A percentile compares a stretch with the other conserved stretches of the same genome.
Conservation (phyloP, 805 yeast species). For the Cyberlindnera japonica region DNA sequence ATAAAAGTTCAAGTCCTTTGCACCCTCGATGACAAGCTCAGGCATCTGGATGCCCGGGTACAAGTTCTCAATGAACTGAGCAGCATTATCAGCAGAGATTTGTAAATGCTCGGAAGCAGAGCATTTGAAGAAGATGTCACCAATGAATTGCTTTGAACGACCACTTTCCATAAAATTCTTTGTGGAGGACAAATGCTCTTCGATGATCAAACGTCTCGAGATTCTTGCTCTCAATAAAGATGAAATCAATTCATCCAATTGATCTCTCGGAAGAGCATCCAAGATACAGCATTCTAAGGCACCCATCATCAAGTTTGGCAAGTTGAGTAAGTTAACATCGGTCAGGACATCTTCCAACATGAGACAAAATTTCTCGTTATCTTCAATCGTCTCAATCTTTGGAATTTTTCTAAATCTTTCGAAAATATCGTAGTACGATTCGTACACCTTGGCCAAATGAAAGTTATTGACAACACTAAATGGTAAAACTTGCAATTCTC, state of each 20-base stretch:
- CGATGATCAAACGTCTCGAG: slow-evolving; percentile 84
- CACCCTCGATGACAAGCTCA: slow-evolving; percentile 71
- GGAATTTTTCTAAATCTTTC: slow-evolving; percentile 77
- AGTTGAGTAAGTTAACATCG: slow-evolving; percentile 73
- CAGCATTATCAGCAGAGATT: slow-evolving; percentile 48
- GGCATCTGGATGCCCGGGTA: slow-evolving; percentile 64
- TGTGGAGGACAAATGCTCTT: slow-evolving; percentile 83
- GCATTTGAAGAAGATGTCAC: slow-evolving; percentile 82
- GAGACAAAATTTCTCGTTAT: slow-evolving; percentile 69
- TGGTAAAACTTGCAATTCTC: slow-evolving; percentile 78
- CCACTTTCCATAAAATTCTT: slow-evolving; percentile 49
- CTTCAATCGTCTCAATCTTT: slow-evolving; percentile 62
- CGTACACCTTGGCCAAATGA: slow-evolving; percentile 85
- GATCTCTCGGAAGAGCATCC: slow-evolving; percentile 50
- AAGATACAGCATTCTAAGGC: slow-evolving; percentile 75
- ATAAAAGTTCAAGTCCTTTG: slow-evolving; percentile 62
- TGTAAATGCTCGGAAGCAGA: slow-evolving; percentile 65
- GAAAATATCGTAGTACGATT: slow-evolving; percentile 83
- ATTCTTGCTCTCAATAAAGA: slow-evolving; percentile 80
- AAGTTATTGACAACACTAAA: slow-evolving; percentile 80
- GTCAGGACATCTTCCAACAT: slow-evolving; percentile 58
- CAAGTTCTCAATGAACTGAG: slow-evolving; percentile 47
- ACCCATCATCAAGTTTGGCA: slow-evolving; percentile 92
- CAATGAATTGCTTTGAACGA: slow-evolving; percentile 47
- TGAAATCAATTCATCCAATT: slow-evolving; percentile 72